Percentiles rank a stretch among this genome's conserved stretches.
phyloP scores from a whole-genome alignment of 352 stramenopile genomes.

The Pythium utonaiense region DNA sequence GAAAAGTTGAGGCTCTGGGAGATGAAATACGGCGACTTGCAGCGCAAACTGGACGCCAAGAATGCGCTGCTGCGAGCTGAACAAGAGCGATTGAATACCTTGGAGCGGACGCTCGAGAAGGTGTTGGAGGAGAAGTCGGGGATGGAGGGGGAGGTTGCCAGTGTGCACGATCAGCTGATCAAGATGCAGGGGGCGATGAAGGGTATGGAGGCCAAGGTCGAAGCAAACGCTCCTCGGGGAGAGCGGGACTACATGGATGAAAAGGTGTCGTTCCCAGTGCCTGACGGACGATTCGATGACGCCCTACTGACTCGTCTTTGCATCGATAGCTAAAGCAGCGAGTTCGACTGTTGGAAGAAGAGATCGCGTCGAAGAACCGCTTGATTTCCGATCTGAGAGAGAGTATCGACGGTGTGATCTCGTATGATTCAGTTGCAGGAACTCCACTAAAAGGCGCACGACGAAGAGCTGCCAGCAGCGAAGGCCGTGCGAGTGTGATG shows the following conservation, averaged over 20 bases:
- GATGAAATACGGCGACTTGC: constrained; percentile 26
- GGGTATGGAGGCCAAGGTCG: constrained; percentile 43
- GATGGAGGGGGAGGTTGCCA: constrained; percentile 35
- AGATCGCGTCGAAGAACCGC: constrained; percentile 35
- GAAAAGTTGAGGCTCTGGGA: constrained; percentile 38
- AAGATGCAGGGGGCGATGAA: constrained; percentile 37
- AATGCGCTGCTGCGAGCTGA: constrained; percentile 9
- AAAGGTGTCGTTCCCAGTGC: no score
- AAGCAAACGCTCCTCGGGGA: constrained; percentile 15
- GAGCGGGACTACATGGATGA: background rate
- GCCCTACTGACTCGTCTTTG: no score
- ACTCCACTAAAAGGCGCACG: background rate
- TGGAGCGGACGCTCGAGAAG: constrained; percentile 25
- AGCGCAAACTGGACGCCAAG: constrained; percentile 16
- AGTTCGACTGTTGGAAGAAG: constrained; percentile 40
- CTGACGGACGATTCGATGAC: no score
- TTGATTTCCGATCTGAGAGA: constrained; percentile 31
- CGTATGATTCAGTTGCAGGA: background rate
- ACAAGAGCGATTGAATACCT: constrained; percentile 1
- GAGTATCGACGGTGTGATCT: constrained; percentile 30
- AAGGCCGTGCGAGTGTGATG: background rate
- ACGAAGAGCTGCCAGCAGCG: background rate
- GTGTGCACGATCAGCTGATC: constrained; percentile 48
- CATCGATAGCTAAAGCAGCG: constrained; percentile 31
- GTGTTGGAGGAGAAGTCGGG: constrained; percentile 25